These are phyloP conservation scores for Orbilia brochopaga DNA, from an alignment of 2,329 filamentous ascomycete genomes.

Conservation along the genomic window DNA sequence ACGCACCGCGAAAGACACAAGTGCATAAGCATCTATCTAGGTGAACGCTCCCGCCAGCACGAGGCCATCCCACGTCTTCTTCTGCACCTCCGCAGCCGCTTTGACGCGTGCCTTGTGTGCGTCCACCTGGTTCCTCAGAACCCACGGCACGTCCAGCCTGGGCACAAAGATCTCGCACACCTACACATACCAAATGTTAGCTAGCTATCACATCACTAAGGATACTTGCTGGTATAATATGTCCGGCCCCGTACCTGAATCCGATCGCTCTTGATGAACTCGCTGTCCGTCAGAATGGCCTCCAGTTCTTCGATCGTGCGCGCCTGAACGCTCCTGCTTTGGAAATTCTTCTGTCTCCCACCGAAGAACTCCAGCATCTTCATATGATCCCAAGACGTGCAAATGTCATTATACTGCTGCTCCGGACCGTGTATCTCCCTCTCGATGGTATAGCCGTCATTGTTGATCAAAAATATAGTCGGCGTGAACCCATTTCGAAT, in stretches of 20 bases:
- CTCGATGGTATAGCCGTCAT: conserved; percentile 68
- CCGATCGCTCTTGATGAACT: conserved; percentile 58
- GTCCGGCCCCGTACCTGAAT: conserved; percentile 58
- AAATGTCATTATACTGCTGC: conserved; percentile 65
- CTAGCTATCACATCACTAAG: too few relatives aligned
- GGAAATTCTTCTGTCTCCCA: conserved; percentile 58
- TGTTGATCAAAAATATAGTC: conserved; percentile 65
- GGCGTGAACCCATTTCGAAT: conserved; percentile 64
- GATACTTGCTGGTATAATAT: too few relatives aligned
- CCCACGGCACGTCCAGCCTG: conserved; percentile 42
- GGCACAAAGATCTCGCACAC: conserved; percentile 43
- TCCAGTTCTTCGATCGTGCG: conserved; percentile 62
- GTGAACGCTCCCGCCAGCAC: conserved; percentile 29
- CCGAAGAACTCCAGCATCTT: conserved; percentile 63
- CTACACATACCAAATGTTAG: conserved; percentile 3
- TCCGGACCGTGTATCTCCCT: conserved; percentile 65
- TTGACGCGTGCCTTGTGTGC: conserved; percentile 41
- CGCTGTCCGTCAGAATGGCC: conserved; percentile 57
- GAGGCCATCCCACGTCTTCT: conserved; percentile 37
- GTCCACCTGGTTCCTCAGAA: conserved; percentile 41
- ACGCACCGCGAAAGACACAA: too few relatives aligned
- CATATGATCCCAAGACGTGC: conserved; percentile 63
- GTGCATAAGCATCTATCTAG: background rate
- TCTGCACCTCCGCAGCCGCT: conserved; percentile 27
- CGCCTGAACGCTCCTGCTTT: conserved; percentile 57